Conservation (phyloP, 78 protist species). For the Cavenderia fasciculata region DNA sequence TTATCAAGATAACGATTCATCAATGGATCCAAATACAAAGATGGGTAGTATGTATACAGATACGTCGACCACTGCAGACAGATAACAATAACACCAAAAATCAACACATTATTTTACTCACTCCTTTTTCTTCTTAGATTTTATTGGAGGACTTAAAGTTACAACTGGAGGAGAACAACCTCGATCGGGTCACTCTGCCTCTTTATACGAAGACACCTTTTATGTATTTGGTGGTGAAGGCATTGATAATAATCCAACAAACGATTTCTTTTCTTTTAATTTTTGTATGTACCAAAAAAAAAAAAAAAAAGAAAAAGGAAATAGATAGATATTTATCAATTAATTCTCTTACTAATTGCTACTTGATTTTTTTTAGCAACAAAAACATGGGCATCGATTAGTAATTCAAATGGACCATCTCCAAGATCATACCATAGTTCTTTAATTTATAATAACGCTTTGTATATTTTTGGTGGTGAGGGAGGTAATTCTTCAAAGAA, state of each 20-base stretch:
- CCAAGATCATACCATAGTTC: conserved; percentile 27
- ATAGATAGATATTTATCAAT: too few species aligned
- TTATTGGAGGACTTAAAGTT: neutral
- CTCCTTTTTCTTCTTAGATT: neutral
- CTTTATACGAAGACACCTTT: conserved; percentile 1
- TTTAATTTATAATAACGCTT: conserved; percentile 2
- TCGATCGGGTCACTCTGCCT: conserved; percentile 14
- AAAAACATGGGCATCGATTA: conserved; percentile 16
- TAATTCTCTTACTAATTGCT: neutral
- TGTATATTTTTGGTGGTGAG: conserved; percentile 57
- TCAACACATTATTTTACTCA: neutral
- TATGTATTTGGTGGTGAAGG: neutral
- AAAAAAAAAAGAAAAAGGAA: too few species aligned
- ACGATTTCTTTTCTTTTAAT: conserved; percentile 54
- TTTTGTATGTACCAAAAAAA: conserved; percentile 28
- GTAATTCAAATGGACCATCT: neutral
- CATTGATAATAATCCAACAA: conserved; percentile 10
- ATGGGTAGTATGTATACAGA: conserved; percentile 34
- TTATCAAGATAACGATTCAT: conserved; percentile 4
- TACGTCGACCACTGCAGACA: neutral
- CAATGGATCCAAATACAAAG: conserved; percentile 49
- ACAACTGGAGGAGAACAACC: conserved; percentile 3
- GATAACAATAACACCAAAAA: neutral
- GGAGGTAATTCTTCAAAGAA: conserved; percentile 28
- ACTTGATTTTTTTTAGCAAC: conserved; percentile 6